Evolutionary conservation across 2,329 filamentous ascomycete genomes (phyloP).

Genomic region (Alternaria ethzedia): DNA sequence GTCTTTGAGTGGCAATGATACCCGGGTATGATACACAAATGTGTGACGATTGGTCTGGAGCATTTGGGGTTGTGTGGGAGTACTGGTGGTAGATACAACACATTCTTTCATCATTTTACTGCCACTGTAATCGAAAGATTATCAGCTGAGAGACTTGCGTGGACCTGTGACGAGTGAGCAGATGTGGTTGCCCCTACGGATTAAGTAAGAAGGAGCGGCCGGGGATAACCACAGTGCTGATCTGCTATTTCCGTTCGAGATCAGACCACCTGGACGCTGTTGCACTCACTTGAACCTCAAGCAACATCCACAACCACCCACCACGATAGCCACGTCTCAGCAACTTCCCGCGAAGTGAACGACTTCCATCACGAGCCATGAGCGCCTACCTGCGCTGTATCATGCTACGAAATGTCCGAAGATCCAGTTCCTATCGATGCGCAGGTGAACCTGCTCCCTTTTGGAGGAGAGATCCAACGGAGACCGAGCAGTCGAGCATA

Average conservation of each 20-base stretch:
- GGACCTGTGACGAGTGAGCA: neutral
- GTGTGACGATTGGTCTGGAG: neutral
- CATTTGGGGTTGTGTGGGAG: neutral
- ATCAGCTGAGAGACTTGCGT: neutral
- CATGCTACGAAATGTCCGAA: constrained; percentile 57
- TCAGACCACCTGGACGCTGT: neutral
- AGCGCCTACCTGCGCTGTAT: constrained; percentile 55
- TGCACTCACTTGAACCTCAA: neutral
- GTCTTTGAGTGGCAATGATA: neutral
- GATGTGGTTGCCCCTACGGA: neutral
- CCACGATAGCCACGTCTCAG: constrained; percentile 37
- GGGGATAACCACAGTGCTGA: neutral
- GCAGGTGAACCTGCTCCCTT: constrained; percentile 5
- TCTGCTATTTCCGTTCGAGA: neutral
- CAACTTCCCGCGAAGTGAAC: constrained; percentile 53
- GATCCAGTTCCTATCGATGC: constrained; percentile 48
- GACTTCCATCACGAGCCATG: constrained; percentile 29
- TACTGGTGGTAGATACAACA: neutral
- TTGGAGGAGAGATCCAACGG: neutral
- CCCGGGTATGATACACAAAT: neutral
- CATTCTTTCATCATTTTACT: neutral
- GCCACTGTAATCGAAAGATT: neutral
- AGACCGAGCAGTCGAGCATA: neutral
- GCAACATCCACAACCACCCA: neutral
- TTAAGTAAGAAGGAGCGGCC: neutral